phyloP scores from a whole-genome alignment of 352 stramenopile genomes.

The Phytophthora uliginosa region DNA sequence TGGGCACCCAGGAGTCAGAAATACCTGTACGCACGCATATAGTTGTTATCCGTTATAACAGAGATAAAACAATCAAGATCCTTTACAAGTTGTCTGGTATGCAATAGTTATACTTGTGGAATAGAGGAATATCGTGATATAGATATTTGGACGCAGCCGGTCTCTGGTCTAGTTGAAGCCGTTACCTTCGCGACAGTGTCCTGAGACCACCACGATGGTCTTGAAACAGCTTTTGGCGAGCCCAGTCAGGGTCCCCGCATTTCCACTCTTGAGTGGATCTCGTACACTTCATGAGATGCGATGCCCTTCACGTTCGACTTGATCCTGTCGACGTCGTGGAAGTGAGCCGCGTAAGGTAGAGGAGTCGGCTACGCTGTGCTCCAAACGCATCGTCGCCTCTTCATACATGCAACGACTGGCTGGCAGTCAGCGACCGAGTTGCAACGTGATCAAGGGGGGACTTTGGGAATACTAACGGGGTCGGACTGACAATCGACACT shows the following conservation, averaged over 20 bases:
- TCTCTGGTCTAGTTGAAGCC: slow-evolving; percentile 24
- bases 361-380: slow-evolving; percentile 7
- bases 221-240: not conserved
- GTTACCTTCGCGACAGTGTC: slow-evolving; percentile 24
- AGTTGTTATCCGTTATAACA: not conserved
- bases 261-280: not conserved
- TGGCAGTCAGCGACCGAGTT: slow-evolving; percentile 16
- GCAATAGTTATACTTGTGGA: no score
- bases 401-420: slow-evolving; percentile 3
- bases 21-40: slow-evolving; percentile 1
- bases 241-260: not conserved
- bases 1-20: slow-evolving; percentile 19
- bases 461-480: not conserved
- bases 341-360: slow-evolving; percentile 2
- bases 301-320: no score
- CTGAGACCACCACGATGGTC: slow-evolving; percentile 18
- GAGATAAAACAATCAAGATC: not conserved
- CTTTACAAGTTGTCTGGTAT: no score
- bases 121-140: not conserved
- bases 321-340: not conserved
- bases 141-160: slow-evolving; percentile 1
- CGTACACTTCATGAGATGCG: no score
- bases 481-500: slow-evolving; percentile 8
- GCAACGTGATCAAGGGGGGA: slow-evolving; percentile 4
- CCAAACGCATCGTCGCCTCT: slow-evolving; percentile 24